Base-by-base conservation (phyloP, 768 basidiomycete genomes). In the Phanerochaete sordida region DNA sequence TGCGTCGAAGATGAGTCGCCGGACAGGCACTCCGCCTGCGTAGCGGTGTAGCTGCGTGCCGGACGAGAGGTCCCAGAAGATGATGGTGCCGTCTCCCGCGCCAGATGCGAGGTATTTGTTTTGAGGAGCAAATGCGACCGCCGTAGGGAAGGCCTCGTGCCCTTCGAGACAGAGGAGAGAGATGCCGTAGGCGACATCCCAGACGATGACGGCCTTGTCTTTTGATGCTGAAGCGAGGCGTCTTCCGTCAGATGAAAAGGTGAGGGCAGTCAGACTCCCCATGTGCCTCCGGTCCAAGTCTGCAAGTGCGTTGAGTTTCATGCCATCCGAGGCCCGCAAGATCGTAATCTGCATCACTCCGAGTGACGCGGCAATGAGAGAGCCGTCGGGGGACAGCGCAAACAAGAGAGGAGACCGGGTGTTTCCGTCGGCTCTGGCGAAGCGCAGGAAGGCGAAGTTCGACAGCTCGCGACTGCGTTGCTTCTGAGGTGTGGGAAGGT, bases 21-120 rank as follows among this genome's bases (percentile, higher is more conserved):
- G 39, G 5, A 12, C 19, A 11, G 11, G 4, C 4, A 16, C 8
- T 9, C 19, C 39, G 8, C 4, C 5, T 4, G 39, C 39, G 19
- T 43, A 43, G 8, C 8, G 4, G 39, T 16, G 19, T 4, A 43
- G 8, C 19, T 6, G 39, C 19, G 11, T 7, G 39, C 39, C 39
- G 11, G 39, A 11, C 39, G 7, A 4, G 39, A 19, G 8, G 19
- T 43, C 33, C 33, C 33, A 35, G 33, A 35, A 35, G 6, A 7
- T 35, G 33, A 35, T 13, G 7, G 13, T 13, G 33, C 13, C 6
- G 33, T 35, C 33, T 35, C 7, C 33, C 7, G 7, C 12, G 28
- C 50, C 62, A 9, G 62, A 50, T 27, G 23, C 63, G 33, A 64
- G 49, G 63, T 31, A 30, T 33, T 31, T 64, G 24, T 56, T 56